Evolutionary conservation across 2,329 filamentous ascomycete species (phyloP), one percentile per base, ranked within the genome.

Genomic region (Paramyrothecium sp.): DNA sequence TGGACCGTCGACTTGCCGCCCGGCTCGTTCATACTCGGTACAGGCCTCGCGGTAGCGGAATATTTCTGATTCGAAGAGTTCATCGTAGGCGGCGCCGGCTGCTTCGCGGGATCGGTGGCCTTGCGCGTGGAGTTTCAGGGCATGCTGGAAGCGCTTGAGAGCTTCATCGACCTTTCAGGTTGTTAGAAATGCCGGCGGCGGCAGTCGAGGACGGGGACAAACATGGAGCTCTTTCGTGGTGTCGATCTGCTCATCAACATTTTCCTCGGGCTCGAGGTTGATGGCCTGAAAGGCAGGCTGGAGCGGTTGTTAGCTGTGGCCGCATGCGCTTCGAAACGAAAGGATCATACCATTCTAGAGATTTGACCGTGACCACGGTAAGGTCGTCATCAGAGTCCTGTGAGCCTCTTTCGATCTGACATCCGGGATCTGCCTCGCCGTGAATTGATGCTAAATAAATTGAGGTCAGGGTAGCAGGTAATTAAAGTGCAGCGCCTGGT

Each of bases 201-300:
- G 3, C 2, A 1, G 8, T 2, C 11, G 5, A 13, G 5, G 11
- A 1, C 19, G 3, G 17, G 23, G 13, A 66, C 73, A 51, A 62
- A 86, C 84, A 68, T 97, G 93, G 54, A 99, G 87, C 73, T 98
- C 94, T 72, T 94, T 95, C 34, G 93, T 97, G 67, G 95, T 92
- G 72, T 99, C 95, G 68, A 97, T 80, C 74, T 97, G 93, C 66
- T 96, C 91, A 70, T 97, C 92, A 62, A 89, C 80, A 57, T 91
- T 91, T 69, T 96, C 91, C 75, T 97, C 95, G 11, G 91, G 90
- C 74, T 97, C 93, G 75, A 98, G 86, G 72, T 99, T 99, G 73
- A 97, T 87, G 54, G 94, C 91, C 67, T 89, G 87, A 77, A 96
- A 98, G 66, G 86, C 82, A 63, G 84, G 81, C 84, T 86, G 57